Percentiles rank a stretch among this genome's conserved stretches.
These are phyloP conservation scores for Cryptococcus sp. DNA, from an alignment of 1,284 basidiomycete genomes.

Conservation along the genomic window DNA sequence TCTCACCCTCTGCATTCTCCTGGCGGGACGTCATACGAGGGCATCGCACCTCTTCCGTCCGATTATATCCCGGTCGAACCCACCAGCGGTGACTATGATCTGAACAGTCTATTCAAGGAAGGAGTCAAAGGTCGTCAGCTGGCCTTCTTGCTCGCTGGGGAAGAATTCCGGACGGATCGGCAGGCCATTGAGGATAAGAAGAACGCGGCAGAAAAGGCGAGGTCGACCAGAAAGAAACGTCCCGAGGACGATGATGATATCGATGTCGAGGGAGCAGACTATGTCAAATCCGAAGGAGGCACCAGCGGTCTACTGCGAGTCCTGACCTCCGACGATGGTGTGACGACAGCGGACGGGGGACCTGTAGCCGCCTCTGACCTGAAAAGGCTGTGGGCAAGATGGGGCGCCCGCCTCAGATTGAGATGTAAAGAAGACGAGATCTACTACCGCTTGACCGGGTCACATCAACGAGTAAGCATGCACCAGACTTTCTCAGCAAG, in stretches of 20 bases:
- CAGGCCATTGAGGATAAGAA: conserved; percentile 23
- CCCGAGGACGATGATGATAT: conserved; percentile 4
- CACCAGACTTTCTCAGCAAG: not conserved
- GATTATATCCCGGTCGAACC: conserved; percentile 24
- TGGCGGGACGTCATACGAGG: conserved; percentile 22
- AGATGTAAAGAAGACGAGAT: conserved; percentile 46
- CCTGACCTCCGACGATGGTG: conserved; percentile 33
- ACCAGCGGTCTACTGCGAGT: conserved; percentile 21
- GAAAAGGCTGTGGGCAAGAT: conserved; percentile 28
- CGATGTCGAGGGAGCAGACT: not conserved
- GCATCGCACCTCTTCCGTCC: conserved; percentile 30
- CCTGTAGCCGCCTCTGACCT: conserved; percentile 24
- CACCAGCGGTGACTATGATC: conserved; percentile 8
- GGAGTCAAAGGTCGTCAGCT: conserved; percentile 29
- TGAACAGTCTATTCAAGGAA: conserved; percentile 15
- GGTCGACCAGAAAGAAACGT: conserved; percentile 3
- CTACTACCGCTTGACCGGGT: conserved; percentile 47
- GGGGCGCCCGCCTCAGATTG: conserved; percentile 43
- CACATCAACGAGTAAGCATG: conserved; percentile 36
- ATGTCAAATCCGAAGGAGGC: conserved; percentile 13
- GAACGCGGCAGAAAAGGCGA: conserved; percentile 11
- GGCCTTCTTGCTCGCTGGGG: conserved; percentile 29
- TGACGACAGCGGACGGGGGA: conserved; percentile 8
- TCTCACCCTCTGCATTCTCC: conserved; percentile 29
- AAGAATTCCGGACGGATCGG: conserved; percentile 28